Base-by-base conservation (phyloP, 2,329 filamentous ascomycete species). In the Aureobasidium sp. region DNA sequence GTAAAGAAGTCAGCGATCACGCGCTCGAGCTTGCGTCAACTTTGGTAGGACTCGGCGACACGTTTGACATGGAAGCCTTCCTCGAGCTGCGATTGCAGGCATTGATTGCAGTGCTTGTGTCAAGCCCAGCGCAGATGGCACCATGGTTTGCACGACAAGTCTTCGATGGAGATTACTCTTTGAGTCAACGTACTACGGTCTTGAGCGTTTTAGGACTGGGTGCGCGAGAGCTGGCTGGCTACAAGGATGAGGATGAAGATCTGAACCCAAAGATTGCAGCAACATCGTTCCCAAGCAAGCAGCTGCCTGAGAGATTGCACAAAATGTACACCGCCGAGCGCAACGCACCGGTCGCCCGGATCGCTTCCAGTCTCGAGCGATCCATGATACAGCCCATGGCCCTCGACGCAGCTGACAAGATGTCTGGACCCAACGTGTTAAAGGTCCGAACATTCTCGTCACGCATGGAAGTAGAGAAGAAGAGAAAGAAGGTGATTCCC, bases 401-500 rank as follows among this genome's bases (percentile, higher is more conserved):
- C 1, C 87, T 90, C 41, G 80, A 85, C 63, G 90, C 92, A 2
- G 92, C 91, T 44, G 91, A 97, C 70, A 81, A 87, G 25, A 80
- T 86, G 7, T 87, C 88, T 0, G 91, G 93, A 0, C 92, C 94
- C 0, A 86, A 91, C 67, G 84, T 88, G 6, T 84, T 99, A 49
- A 97, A 97, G 76, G 84, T 97, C 25, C 86, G 90, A 31, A 96
- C 88, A 2, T 96, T 97, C 75, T 93, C 88, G 12, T 90, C 89
- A 0, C 86, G 89, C 20, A 85, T 92, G 73, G 80, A 84, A 63
- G 81, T 87, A 20, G 82, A 88, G 69, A 83, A 82, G 64, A 79
- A 82, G 64, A 78, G 82, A 53, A 81, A 79, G 53, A 80, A 80
- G 62, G 79, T 86, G 3, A 87, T 88, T 15, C 83, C 88, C 12